Evolutionary conservation across 352 stramenopile genomes (phyloP), one percentile per base, ranked within the genome.

Genomic region (Phytopythium montanum): DNA sequence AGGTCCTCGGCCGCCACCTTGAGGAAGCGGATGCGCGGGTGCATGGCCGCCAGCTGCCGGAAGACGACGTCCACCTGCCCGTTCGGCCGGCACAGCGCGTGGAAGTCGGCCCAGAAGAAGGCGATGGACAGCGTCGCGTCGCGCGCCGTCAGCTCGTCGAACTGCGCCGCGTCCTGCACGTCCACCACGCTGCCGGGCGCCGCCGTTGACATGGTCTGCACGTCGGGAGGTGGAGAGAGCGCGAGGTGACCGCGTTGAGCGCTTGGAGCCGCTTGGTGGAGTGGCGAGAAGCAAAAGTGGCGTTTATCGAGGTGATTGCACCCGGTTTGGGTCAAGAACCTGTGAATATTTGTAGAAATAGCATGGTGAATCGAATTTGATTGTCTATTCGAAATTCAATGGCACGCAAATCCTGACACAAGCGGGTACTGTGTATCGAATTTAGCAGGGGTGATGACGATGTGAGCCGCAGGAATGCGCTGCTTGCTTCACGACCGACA

Each of bases 81-180:
- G 59, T 95, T 92, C n/a, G 82, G 83, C 44, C 78, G 76, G 64
- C 82, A 91, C 36, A 81, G 75, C 63, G 92, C 82, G 61, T 92
- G 81, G 64, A 91, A 93, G 42, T 93, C 84, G 23, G 85, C 85
- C 81, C 84, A 95, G 70, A 95, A 95, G 68, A 93, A 93, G 51
- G 70, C 64, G 58, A 95, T 83, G 29, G 80, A 88, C 25, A 93
- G 76, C 66, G 79, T 90, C 38, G 79, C 80, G 42, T 93, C 84
- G 45, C 79, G 78, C 55, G 78, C 79, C 45, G 79, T 91, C 42
- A 84, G 72, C 66, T 91, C 77, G 55, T 93, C 81, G 62, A 88
- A 93, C 71, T 91, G 81, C 55, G 76, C 73, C 39, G 57, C 81
- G 68, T 81, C 79, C 70, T 88, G 75, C n/a, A 93, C 66, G 58